Base-by-base conservation (phyloP, 257 asterid genomes). In the Ophiorrhiza pumila region DNA sequence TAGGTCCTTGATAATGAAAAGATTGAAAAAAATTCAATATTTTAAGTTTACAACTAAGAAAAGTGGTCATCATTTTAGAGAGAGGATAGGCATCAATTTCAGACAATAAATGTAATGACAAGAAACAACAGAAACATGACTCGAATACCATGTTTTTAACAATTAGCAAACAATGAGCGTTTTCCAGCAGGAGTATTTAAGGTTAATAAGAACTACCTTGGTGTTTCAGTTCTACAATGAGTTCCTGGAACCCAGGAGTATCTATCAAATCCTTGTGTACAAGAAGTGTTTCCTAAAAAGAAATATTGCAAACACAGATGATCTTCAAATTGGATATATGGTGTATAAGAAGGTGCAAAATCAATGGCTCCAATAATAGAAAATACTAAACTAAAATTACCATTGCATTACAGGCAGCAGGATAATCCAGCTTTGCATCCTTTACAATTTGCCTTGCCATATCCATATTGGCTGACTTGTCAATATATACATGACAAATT, bases 351-450 rank as follows among this genome's bases (percentile, higher is more conserved):
- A 65, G 1, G n/a, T 18, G 41, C 50, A 46, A 65, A 53, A 52
- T 65, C 4, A 58, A 20, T 53, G 68, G n/a, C 47, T n/a, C 14
- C 35, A 20, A 32, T 22, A 53, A 61, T 47, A 41, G 64, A 32
- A 59, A 43, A 65, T 35, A 18, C 49, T 12, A 15, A 43, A 10
- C 8, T 31, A 29, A 7, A 61, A 32, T 61, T 41, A 91, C 97
- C 95, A 91, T 89, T 15, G 97, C 95, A 79, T 91, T 91, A 83
- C 96, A 91, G 65, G 97, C 96, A 42, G 97, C 96, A 64, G 97
- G 95, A 68, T 91, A 91, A 80, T 91, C 97, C 42, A 86, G 81
- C 85, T 91, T 91, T 61, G 97, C 87, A 60, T 91, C 97, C 81
- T 84, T 35, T 34, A 89, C 86, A 31, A 91, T 86, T 63, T 76